A percentile compares a stretch with the other conserved stretches of the same genome.
These are phyloP conservation scores for Hypericum androsaemum DNA, from an alignment of 345 rosid species.

Conservation along the genomic window DNA sequence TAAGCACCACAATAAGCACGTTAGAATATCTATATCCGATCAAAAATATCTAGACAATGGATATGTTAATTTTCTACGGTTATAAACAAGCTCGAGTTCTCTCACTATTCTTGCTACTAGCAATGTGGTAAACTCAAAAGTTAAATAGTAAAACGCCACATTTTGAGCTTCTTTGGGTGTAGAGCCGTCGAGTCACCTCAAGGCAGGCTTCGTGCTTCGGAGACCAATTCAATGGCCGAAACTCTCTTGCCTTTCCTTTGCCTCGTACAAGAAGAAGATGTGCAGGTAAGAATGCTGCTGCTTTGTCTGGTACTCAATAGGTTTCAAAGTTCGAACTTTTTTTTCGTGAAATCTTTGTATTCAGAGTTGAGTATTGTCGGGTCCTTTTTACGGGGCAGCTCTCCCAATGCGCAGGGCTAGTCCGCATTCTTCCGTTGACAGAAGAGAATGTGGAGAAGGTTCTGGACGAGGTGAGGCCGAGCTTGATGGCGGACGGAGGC, in stretches of 20 bases:
- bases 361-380: background rate
- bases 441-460: conserved; percentile 92
- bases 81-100: too few species aligned
- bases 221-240: conserved; percentile 31
- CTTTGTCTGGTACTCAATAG: background rate
- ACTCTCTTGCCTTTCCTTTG: conserved; percentile 14
- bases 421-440: conserved; percentile 62
- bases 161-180: conserved; percentile 4
- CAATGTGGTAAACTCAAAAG: too few species aligned
- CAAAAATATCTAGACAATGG: too few species aligned
- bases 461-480: conserved; percentile 72
- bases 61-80: too few species aligned
- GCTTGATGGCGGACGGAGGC: conserved; percentile 93
- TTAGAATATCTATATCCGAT: too few species aligned
- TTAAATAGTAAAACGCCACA: background rate
- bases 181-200: conserved; percentile 41
- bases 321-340: background rate
- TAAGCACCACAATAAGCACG: too few species aligned
- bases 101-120: too few species aligned
- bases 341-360: background rate
- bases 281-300: conserved; percentile 21
- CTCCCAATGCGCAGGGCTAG: conserved; percentile 24
- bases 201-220: conserved; percentile 33
- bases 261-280: conserved; percentile 19
- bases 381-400: conserved; percentile 10